A percentile compares a stretch with the other conserved stretches of the same genome.
phyloP scores from a whole-genome alignment of 306 rosid genomes.

The Macrotyloma uniflorum region DNA sequence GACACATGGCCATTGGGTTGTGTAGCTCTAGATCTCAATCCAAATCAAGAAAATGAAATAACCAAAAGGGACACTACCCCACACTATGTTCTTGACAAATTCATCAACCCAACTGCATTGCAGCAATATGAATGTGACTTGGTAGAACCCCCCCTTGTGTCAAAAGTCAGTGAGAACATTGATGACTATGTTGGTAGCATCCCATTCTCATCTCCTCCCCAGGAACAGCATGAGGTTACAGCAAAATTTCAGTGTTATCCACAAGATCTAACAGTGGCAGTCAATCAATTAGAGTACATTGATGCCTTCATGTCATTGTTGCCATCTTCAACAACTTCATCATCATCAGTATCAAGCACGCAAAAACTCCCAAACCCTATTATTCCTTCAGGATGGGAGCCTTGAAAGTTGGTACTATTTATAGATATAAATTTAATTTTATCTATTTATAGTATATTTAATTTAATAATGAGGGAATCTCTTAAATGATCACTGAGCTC shows the following conservation, averaged over 20 bases:
- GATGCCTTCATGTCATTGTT: constrained; percentile 53
- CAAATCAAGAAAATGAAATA: constrained; percentile 47
- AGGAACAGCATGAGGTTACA: constrained; percentile 48
- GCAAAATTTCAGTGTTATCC: constrained; percentile 39
- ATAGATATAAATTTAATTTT: constrained; percentile 32
- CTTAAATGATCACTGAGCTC: neutral
- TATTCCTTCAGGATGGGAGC: constrained; percentile 41
- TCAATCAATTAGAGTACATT: constrained; percentile 57
- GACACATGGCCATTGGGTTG: constrained; percentile 46
- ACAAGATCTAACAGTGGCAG: constrained; percentile 38
- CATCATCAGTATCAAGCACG: constrained; percentile 35
- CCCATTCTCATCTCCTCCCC: constrained; percentile 46
- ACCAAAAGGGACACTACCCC: constrained; percentile 35
- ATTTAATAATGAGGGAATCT: constrained; percentile 5
- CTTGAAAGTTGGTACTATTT: constrained; percentile 31
- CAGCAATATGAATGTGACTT: constrained; percentile 35
- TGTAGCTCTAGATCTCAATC: constrained; percentile 38
- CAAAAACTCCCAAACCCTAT: constrained; percentile 36
- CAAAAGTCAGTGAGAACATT: constrained; percentile 51
- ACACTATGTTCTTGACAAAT: constrained; percentile 35
- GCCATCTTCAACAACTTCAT: constrained; percentile 42
- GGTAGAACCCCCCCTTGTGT: constrained; percentile 44
- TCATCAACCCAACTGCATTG: constrained; percentile 41
- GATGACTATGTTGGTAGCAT: constrained; percentile 47
- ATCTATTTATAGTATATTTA: constrained; percentile 22